These are phyloP conservation scores for Amesomyces nigricolor DNA, from an alignment of 2,329 filamentous ascomycete genomes.

Conservation along the genomic window DNA sequence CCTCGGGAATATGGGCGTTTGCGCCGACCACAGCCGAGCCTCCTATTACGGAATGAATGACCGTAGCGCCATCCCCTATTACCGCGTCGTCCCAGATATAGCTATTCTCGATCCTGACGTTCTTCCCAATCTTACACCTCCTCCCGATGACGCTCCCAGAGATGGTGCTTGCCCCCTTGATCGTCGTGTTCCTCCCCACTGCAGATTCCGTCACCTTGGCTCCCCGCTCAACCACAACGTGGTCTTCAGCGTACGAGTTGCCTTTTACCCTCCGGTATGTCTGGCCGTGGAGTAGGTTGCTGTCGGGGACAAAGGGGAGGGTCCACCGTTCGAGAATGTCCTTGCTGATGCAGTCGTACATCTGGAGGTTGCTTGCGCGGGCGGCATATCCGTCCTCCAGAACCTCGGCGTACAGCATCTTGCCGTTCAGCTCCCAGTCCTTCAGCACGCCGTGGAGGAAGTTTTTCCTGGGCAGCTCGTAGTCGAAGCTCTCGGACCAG, in stretches of 20 bases:
- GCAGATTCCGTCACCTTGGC: constrained; percentile 66
- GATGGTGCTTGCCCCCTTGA: constrained; percentile 67
- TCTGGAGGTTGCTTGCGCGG: constrained; percentile 75
- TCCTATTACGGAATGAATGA: constrained; percentile 72
- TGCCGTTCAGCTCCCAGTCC: constrained; percentile 94
- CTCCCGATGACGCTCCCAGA: constrained; percentile 75
- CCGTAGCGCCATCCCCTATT: constrained; percentile 66
- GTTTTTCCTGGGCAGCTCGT: constrained; percentile 66
- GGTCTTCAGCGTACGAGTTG: constrained; percentile 71
- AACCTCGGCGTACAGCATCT: constrained; percentile 91
- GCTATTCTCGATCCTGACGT: constrained; percentile 71
- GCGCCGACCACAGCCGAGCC: constrained; percentile 66
- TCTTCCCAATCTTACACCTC: constrained; percentile 78
- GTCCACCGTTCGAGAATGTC: constrained; percentile 86
- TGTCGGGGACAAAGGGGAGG: constrained; percentile 83
- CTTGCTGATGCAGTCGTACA: constrained; percentile 83
- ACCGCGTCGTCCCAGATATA: constrained; percentile 83
- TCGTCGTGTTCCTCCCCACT: constrained; percentile 67
- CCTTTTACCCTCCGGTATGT: constrained; percentile 66
- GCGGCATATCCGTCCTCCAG: constrained; percentile 79
- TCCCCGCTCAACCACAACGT: constrained; percentile 67
- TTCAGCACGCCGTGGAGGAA: constrained; percentile 84
- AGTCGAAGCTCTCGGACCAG: constrained; percentile 95
- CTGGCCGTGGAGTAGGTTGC: constrained; percentile 73
- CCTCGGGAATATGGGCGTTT: constrained; percentile 61